Evolutionary conservation across 805 yeast species (phyloP).

Genomic region (Wickerhamomyces hampshirensis): DNA sequence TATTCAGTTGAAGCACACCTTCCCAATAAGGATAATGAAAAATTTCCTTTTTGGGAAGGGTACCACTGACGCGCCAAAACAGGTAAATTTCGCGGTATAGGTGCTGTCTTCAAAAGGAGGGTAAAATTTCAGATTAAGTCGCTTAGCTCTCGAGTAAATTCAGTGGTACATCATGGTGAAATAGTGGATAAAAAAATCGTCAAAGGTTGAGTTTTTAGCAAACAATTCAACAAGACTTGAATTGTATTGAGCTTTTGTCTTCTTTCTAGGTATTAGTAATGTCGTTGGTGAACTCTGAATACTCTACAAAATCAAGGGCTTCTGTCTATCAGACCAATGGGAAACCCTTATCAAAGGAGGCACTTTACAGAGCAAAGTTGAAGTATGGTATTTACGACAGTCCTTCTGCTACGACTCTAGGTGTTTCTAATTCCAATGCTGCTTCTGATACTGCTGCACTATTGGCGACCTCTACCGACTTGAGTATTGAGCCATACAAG

Average conservation of each 20-base stretch:
- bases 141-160: too few relatives aligned
- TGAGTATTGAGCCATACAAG: constrained; percentile 61
- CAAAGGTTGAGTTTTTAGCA: too few relatives aligned
- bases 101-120: too few relatives aligned
- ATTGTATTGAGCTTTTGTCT: too few relatives aligned
- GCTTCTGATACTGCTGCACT: constrained; percentile 78
- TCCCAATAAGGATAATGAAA: constrained; percentile 7
- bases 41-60: constrained; percentile 1
- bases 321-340: constrained; percentile 65
- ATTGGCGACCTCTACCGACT: constrained; percentile 63
- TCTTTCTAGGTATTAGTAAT: too few relatives aligned
- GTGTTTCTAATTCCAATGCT: constrained; percentile 49
- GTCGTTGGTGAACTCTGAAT: constrained; percentile 21
- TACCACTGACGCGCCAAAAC: constrained; percentile 5
- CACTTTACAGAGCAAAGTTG: constrained; percentile 67
- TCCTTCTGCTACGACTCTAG: constrained; percentile 45
- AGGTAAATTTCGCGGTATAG: constrained; percentile 5
- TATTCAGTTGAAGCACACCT: constrained; percentile 9
- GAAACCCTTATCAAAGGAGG: constrained; percentile 68
- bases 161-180: too few relatives aligned
- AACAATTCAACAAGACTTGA: neutral
- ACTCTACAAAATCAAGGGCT: constrained; percentile 18
- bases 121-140: too few relatives aligned
- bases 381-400: constrained; percentile 59
- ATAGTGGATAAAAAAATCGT: too few relatives aligned